Conservation (phyloP, 2,329 filamentous ascomycete species). For the Achaetomium macrosporum region DNA sequence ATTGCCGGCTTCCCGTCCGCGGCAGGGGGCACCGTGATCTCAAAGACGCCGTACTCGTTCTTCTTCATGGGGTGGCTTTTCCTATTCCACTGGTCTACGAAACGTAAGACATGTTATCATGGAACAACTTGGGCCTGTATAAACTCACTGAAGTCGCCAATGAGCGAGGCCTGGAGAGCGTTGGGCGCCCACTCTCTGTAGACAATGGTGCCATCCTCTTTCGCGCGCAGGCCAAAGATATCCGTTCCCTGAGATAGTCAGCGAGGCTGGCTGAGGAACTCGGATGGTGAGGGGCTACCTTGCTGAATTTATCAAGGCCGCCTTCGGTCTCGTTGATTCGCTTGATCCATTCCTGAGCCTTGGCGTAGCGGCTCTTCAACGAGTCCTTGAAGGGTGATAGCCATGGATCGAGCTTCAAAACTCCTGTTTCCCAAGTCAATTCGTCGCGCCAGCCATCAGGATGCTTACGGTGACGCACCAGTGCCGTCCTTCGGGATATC, state of each 20-base stretch:
- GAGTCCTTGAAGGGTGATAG: conserved; percentile 76
- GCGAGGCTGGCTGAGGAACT: neutral
- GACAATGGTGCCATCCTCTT: conserved; percentile 73
- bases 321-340: conserved; percentile 78
- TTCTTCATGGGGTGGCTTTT: conserved; percentile 82
- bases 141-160: conserved; percentile 84
- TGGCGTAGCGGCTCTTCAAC: conserved; percentile 69
- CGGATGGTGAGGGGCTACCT: conserved; percentile 39
- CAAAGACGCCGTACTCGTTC: conserved; percentile 79
- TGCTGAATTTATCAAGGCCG: conserved; percentile 85
- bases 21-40: conserved; percentile 68
- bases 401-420: conserved; percentile 82
- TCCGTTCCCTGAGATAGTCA: conserved; percentile 64
- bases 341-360: conserved; percentile 81
- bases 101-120: conserved; percentile 18
- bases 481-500: conserved; percentile 64
- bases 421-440: conserved; percentile 51
- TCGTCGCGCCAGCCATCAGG: neutral
- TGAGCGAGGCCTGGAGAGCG: conserved; percentile 74
- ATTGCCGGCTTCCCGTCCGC: conserved; percentile 69
- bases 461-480: conserved; percentile 42
- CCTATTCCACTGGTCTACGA: conserved; percentile 75
- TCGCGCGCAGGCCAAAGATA: conserved; percentile 77
- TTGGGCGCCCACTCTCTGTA: conserved; percentile 98
- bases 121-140: neutral